Conservation (phyloP, 208 protist genomes). For the Leishmania amazonensis region DNA sequence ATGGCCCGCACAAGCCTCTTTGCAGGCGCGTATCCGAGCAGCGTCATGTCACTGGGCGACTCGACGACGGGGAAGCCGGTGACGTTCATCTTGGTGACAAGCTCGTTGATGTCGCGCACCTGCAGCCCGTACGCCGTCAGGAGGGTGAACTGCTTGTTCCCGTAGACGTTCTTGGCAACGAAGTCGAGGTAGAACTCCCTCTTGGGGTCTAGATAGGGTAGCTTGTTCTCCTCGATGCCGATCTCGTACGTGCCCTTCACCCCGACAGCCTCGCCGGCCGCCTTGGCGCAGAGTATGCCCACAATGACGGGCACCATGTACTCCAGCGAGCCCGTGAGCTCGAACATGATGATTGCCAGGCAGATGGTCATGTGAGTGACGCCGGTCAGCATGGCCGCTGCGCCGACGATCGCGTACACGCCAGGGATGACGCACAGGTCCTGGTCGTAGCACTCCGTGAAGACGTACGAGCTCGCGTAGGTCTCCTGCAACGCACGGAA, state of each 20-base stretch:
- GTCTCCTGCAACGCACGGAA: conserved; percentile 63
- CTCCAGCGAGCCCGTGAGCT: conserved; percentile 88
- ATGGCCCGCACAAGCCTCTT: conserved; percentile 67
- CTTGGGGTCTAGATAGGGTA: conserved; percentile 84
- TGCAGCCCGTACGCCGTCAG: conserved; percentile 68
- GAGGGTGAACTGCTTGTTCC: conserved; percentile 50
- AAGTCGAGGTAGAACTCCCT: conserved; percentile 72
- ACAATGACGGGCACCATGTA: conserved; percentile 84
- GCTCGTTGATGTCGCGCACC: conserved; percentile 60
- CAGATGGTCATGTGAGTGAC: conserved; percentile 94
- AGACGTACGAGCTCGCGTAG: conserved; percentile 55
- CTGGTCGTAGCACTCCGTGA: conserved; percentile 65
- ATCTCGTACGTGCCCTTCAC: conserved; percentile 82
- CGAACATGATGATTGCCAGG: conserved; percentile 95
- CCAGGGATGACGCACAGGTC: conserved; percentile 84
- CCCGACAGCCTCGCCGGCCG: conserved; percentile 69
- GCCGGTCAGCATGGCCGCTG: conserved; percentile 90
- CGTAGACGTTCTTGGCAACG: conserved; percentile 61
- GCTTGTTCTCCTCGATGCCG: conserved; percentile 70
- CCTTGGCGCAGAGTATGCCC: conserved; percentile 70
- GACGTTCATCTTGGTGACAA: conserved; percentile 61
- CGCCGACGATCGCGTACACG: conserved; percentile 94
- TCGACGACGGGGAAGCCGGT: conserved; percentile 79
- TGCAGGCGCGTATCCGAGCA: conserved; percentile 71
- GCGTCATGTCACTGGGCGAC: conserved; percentile 49